Evolutionary conservation across 805 yeast species (phyloP), one percentile per base, ranked within the genome.

Genomic region (Yamadazyma takamatsuzukensis): DNA sequence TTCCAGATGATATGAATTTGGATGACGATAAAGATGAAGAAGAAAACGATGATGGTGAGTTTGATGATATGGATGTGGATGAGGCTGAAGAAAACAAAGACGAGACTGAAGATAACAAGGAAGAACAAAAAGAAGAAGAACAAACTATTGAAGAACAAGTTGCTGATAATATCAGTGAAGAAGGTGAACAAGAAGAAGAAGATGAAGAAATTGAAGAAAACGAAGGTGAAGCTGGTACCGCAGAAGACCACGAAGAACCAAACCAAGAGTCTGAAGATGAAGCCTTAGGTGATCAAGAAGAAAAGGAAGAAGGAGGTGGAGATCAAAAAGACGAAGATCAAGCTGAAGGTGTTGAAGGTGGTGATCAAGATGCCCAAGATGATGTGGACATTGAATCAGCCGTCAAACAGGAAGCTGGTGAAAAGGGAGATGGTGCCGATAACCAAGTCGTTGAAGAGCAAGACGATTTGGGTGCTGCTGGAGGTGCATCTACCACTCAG

Each of bases 1-100:
- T 90, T 18, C 97, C 97, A 0, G 97, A 93, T 11, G 96, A 89
- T 48, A 75, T 90, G 70, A 79, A 90, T 45, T 64, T 90, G 18
- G 97, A 90, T 50, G 79, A 80, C n/a, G 94, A 76, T 15, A 80
- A 72, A 4, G 89, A 79, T 8, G 56, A 44, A 2, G 56, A 47
- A 8, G 60, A 53, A 2, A 73, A 61, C 2, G 71, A 63, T 6
- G 61, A 56, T 47, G 31, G 36, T 3, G 30, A 32, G 19, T 31
- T 28, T 24, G 47, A 40, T 16, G 57, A 57, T 11, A 62, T 53
- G 25, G 61, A 49, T 21, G 54, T 54, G 15, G 62, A 57, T 18
- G 63, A 54, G 6, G 44, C 33, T 2, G 63, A 56, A 26, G 69
- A 37, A 9, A 53, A 40, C 21, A 56, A 47, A 10, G 56, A 45